These are phyloP conservation scores for Xerocomus minutiporus DNA, from an alignment of 1,284 basidiomycete genomes.

Conservation along the genomic window DNA sequence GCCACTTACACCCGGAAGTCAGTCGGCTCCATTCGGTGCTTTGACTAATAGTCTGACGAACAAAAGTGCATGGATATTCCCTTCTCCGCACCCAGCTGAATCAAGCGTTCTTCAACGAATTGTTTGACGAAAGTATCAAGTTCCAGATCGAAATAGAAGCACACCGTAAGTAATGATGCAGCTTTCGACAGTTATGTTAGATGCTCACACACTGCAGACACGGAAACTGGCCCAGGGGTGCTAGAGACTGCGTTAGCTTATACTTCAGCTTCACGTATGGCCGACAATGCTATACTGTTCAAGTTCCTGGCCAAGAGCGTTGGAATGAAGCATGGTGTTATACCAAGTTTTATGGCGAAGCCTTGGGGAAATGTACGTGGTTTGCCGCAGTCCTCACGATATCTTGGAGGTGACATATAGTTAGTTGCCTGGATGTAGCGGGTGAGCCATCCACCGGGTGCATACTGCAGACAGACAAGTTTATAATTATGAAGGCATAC, in stretches of 20 bases:
- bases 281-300: slow-evolving; percentile 91
- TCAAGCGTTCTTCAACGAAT: slow-evolving; percentile 83
- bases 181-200: neutral
- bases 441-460: slow-evolving; percentile 44
- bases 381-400: neutral
- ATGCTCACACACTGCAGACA: slow-evolving; percentile 52
- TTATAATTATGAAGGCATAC: slow-evolving; percentile 62
- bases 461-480: neutral
- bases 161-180: slow-evolving; percentile 62
- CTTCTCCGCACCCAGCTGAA: slow-evolving; percentile 86
- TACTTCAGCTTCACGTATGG: slow-evolving; percentile 80
- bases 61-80: slow-evolving; percentile 87
- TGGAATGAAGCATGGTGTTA: slow-evolving; percentile 83
- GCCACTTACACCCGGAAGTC: slow-evolving; percentile 88
- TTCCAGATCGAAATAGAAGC: slow-evolving; percentile 88
- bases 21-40: slow-evolving; percentile 30
- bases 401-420: slow-evolving; percentile 2
- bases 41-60: slow-evolving; percentile 1
- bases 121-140: slow-evolving; percentile 73
- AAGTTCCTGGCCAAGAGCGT: slow-evolving; percentile 91
- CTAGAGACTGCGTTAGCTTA: slow-evolving; percentile 94
- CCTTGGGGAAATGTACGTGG: slow-evolving; percentile 81
- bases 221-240: slow-evolving; percentile 92
- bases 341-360: slow-evolving; percentile 98
- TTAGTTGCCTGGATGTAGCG: slow-evolving; percentile 87